Base-by-base conservation (phyloP, 1,139 yeast genomes). In the Yamadazyma membranifaciens region DNA sequence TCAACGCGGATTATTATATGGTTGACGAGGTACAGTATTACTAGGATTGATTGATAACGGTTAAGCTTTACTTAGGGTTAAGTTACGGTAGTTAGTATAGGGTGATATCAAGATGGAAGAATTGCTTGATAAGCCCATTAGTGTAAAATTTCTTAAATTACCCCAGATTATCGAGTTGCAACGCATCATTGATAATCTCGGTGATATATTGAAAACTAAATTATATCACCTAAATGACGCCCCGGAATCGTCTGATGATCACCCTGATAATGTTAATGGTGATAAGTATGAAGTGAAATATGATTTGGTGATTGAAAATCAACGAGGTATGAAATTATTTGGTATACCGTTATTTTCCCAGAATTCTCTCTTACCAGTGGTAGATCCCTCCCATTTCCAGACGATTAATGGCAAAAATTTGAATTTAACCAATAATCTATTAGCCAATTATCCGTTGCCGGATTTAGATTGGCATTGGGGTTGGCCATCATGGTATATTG, bases 401-500 rank as follows among this genome's bases (percentile, higher is more conserved):
- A 56, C 60, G 38, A 44, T 69, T 5, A 56, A 59, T 34, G 67
- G 66, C 3, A 48, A 49, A 12, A 49, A 51, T 31, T 58, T 71
- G 12, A 50, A 50, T 15, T 49, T 69, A 11, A 52, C 63, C 9
- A 55, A 62, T 39, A 58, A 64, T 41, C 54, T 59, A 14, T 45
- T 79, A 17, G 54, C 57, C 10, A 65, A 77, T 42, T 77, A 69
- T 42, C 81, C 86, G 1, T 64, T 83, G 14, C 92, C 94, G 0
- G 87, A 81, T 46, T 64, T 77, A 33, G 59, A 72, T 39, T 85
- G 92, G 94, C 59, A 61, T 42, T 85, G 94, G 94, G 56, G 63
- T 20, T 85, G 94, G 94, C 69, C 70, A 29, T 59, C 67, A 25
- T 85, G 92, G 94, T 81, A 81, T 51, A 79, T 83, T 9, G 70